These are phyloP conservation scores for Clausena lansium DNA, from an alignment of 345 rosid species.

Conservation along the genomic window DNA sequence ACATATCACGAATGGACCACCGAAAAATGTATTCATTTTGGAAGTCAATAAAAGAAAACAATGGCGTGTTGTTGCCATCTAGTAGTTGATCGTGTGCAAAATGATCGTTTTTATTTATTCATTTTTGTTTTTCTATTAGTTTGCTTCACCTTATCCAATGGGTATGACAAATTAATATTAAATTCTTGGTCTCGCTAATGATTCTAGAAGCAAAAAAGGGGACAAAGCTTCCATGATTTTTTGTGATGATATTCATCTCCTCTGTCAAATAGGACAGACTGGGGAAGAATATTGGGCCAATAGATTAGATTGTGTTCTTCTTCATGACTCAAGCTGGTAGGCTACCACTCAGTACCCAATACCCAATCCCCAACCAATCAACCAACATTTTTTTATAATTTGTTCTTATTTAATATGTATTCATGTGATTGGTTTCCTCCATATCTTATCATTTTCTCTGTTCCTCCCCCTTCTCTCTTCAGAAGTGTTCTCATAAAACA, in stretches of 20 bases:
- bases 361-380: not conserved
- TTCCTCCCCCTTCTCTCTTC: not conserved
- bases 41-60: not conserved
- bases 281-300: not conserved
- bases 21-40: too few relatives aligned
- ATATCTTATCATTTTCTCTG: not conserved
- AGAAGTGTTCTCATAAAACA: not conserved
- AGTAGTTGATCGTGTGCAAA: not conserved
- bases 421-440: not conserved
- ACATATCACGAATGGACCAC: too few relatives aligned
- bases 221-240: conserved; percentile 1
- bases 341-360: not conserved
- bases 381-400: not conserved
- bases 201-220: not conserved
- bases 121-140: not conserved
- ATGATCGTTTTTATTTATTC: not conserved
- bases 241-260: conserved; percentile 13
- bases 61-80: not conserved
- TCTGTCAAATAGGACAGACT: conserved; percentile 19
- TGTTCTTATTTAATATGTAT: not conserved
- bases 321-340: not conserved
- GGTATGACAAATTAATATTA: conserved; percentile 6
- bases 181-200: not conserved
- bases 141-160: not conserved
- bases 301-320: conserved; percentile 9